phyloP scores from a whole-genome alignment of 352 stramenopile genomes.

The Phytophthora syringae region DNA sequence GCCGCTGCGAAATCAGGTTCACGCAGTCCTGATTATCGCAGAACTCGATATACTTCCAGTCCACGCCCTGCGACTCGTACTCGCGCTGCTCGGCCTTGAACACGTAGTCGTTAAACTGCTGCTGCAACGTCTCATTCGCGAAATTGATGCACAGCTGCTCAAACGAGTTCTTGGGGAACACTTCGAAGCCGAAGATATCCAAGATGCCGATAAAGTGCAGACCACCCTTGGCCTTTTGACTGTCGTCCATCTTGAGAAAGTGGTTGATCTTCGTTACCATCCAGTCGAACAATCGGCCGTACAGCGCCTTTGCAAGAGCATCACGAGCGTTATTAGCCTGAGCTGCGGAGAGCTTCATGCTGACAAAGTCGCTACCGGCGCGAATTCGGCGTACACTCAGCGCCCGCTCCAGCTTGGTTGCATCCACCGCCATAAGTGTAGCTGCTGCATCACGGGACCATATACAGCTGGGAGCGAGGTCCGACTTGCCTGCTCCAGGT shows the following conservation, averaged over 20 bases:
- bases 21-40: constrained; percentile 91
- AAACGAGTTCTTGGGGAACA: constrained; percentile 92
- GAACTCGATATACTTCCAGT: constrained; percentile 88
- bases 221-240: constrained; percentile 60
- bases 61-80: constrained; percentile 84
- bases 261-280: constrained; percentile 90
- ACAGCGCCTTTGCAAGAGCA: constrained; percentile 84
- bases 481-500: constrained; percentile 30
- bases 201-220: constrained; percentile 90
- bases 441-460: constrained; percentile 79
- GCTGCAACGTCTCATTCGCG: constrained; percentile 89
- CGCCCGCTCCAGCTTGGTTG: constrained; percentile 70
- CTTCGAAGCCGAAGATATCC: constrained; percentile 94
- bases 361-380: constrained; percentile 84
- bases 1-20: constrained; percentile 91
- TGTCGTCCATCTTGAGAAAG: constrained; percentile 83
- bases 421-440: constrained; percentile 73
- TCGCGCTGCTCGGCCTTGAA: constrained; percentile 89
- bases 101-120: constrained; percentile 90
- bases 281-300: constrained; percentile 92
- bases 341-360: constrained; percentile 82
- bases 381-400: constrained; percentile 85
- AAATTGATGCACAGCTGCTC: constrained; percentile 94
- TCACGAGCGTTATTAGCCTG: constrained; percentile 87
- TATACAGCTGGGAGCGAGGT: constrained; percentile 65